Evolutionary conservation across 768 basidiomycete genomes (phyloP), one percentile per base, ranked within the genome.

Genomic region (Tubosaeta sp.): DNA sequence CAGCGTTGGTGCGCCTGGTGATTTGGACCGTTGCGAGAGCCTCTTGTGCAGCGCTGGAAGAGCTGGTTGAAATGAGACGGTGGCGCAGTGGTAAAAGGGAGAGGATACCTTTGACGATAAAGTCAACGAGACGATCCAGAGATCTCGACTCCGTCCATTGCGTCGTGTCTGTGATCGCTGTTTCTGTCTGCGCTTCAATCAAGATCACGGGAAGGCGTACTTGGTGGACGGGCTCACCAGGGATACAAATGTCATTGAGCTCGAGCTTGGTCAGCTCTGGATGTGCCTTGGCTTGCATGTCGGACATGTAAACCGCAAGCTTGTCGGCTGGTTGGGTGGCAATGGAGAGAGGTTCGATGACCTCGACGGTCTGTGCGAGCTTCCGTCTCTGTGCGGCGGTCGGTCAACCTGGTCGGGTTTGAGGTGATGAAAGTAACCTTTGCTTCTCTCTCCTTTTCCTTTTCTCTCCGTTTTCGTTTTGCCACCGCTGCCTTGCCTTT

Each of bases 1-100:
- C 38, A 96, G 73, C 3, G 91, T 90, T 2, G 95, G 95, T 34
- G 91, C 80, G n/a, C 92, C 93, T 52, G 77, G 79, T 42, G 76
- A 72, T 64, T 90, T 90, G 44, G 92, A 81, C 58, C 74, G 76
- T 66, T 95, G 92, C 24, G 77, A 75, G 11, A 97, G 71, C 49
- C 90, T 82, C 55, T 77, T 78, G 60, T 78, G 81, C 24, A 94
- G 72, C 46, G 72, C 76, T 49, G 86, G 91, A 45, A 85, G 72
- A 57, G 76, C 90, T 90, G 57, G 13, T 12, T 4, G 22, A 21
- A 19, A 29, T 4, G 21, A 10, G 16, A 34, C 42, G 40, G 41
- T 51, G 31, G 14, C 36, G 45, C 29, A 10, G 43, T 8, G n/a
- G 29, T 9, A 19, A 10, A 6, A 14, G 5, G 44, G n/a, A 30